phyloP scores from a whole-genome alignment of 495 filamentous ascomycete species.

The Annulohypoxylon stygium region DNA sequence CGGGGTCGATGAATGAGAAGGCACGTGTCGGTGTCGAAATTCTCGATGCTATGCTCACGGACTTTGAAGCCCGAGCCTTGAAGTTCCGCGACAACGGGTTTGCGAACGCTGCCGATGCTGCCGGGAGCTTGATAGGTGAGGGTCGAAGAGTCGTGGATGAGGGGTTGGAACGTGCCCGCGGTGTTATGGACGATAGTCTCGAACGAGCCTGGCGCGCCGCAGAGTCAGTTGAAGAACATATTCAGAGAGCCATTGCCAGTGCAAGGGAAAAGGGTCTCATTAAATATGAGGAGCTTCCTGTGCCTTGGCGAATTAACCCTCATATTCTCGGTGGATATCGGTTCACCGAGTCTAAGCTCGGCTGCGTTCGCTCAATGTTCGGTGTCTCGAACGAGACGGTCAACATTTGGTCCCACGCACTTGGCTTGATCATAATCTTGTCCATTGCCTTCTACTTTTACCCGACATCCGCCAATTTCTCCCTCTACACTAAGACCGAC shows the following conservation, averaged over 20 bases:
- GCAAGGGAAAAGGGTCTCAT: conserved; percentile 87
- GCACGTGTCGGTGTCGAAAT: conserved; percentile 87
- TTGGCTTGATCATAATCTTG: conserved; percentile 88
- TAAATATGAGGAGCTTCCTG: conserved; percentile 87
- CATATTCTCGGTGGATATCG: conserved; percentile 93
- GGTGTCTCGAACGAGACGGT: conserved; percentile 89
- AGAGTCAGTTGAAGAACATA: conserved; percentile 79
- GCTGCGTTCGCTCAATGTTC: conserved; percentile 86
- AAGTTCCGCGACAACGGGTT: conserved; percentile 67
- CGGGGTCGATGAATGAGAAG: conserved; percentile 91
- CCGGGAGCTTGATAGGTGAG: conserved; percentile 73
- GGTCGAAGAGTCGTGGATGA: conserved; percentile 80
- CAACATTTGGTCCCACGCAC: conserved; percentile 97
- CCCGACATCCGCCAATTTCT: conserved; percentile 86
- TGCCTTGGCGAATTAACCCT: conserved; percentile 95
- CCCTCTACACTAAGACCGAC: conserved; percentile 85
- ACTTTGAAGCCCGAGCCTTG: conserved; percentile 86
- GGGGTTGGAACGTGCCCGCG: conserved; percentile 77
- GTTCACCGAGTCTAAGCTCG: conserved; percentile 88
- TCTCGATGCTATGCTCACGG: conserved; percentile 83
- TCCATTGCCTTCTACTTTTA: conserved; percentile 97
- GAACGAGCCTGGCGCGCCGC: conserved; percentile 82
- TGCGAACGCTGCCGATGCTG: conserved; percentile 71
- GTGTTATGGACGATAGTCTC: conserved; percentile 87
- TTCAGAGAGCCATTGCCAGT: conserved; percentile 81